phyloP scores from a whole-genome alignment of 2,329 filamentous ascomycete genomes.

The Chrysosporium keratinophilum region DNA sequence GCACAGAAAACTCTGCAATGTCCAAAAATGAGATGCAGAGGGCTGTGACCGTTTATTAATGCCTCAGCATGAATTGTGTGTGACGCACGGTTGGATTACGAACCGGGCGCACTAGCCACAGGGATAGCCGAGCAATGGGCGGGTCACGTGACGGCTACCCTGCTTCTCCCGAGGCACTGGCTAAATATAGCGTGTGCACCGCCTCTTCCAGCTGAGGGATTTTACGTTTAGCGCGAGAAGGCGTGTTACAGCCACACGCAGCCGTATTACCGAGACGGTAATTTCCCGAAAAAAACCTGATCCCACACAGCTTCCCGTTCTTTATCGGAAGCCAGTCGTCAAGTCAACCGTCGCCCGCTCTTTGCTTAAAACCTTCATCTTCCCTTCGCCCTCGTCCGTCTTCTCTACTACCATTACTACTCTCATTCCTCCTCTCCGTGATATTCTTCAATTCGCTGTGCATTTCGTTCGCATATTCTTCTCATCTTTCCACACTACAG shows the following conservation, averaged over 20 bases:
- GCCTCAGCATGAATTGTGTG: conserved; percentile 2
- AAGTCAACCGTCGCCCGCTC: background rate
- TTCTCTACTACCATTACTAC: background rate
- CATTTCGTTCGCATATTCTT: conserved; percentile 4
- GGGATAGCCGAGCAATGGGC: background rate
- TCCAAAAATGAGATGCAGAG: background rate
- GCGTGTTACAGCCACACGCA: background rate
- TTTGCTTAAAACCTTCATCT: conserved; percentile 7
- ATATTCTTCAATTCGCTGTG: background rate
- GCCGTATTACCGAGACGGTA: conserved; percentile 6
- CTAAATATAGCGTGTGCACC: background rate
- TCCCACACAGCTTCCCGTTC: conserved; percentile 8
- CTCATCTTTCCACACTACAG: conserved; percentile 3
- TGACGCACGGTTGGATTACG: background rate
- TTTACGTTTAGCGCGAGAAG: background rate
- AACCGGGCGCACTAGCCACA: background rate
- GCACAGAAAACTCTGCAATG: background rate
- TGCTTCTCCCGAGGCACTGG: background rate
- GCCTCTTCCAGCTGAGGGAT: conserved; percentile 7
- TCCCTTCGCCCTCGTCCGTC: background rate
- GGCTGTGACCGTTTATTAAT: background rate
- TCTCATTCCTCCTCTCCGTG: background rate
- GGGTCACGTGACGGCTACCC: background rate
- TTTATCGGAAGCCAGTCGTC: background rate
- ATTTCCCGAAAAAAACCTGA: conserved; percentile 5